Evolutionary conservation across 352 stramenopile species (phyloP).

Genomic region (Pythium aquatile): DNA sequence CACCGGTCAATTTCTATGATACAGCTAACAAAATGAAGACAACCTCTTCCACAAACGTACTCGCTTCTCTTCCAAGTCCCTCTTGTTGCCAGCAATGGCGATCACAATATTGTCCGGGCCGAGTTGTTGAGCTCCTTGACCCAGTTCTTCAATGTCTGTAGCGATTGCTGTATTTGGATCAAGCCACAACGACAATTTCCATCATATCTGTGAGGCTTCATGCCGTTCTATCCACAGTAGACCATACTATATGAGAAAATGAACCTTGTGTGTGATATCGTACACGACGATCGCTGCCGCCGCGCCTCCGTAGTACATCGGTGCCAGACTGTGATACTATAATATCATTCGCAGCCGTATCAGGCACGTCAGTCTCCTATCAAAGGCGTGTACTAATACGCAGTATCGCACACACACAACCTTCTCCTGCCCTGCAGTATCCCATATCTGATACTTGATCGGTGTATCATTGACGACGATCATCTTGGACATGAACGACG

Average conservation of each 20-base stretch:
- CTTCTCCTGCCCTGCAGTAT: constrained; percentile 97
- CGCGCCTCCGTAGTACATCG: constrained; percentile 99
- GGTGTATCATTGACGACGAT: constrained; percentile 90
- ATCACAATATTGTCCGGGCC: constrained; percentile 95
- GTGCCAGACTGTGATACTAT: constrained; percentile 94
- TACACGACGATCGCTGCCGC: constrained; percentile 97
- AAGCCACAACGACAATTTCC: too few species aligned
- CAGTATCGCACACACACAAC: constrained; percentile 12
- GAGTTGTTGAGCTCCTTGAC: constrained; percentile 92
- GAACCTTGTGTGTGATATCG: constrained; percentile 95
- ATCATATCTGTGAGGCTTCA: too few species aligned
- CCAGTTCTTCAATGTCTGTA: constrained; percentile 95
- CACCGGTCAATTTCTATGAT: too few species aligned
- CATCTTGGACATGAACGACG: constrained; percentile 97
- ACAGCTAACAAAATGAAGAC: too few species aligned
- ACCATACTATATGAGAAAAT: too few species aligned
- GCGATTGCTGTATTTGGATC: constrained; percentile 87
- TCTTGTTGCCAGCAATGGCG: constrained; percentile 95
- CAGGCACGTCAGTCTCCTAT: too few species aligned
- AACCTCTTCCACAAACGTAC: too few species aligned
- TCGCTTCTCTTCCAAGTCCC: constrained; percentile 87
- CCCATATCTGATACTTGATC: constrained; percentile 98
- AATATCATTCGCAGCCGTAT: background rate
- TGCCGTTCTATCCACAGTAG: too few species aligned
- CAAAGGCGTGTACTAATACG: too few species aligned